Conservation (phyloP, 176 grass and related monocot species). For the Echinochloa phyllopogon region DNA sequence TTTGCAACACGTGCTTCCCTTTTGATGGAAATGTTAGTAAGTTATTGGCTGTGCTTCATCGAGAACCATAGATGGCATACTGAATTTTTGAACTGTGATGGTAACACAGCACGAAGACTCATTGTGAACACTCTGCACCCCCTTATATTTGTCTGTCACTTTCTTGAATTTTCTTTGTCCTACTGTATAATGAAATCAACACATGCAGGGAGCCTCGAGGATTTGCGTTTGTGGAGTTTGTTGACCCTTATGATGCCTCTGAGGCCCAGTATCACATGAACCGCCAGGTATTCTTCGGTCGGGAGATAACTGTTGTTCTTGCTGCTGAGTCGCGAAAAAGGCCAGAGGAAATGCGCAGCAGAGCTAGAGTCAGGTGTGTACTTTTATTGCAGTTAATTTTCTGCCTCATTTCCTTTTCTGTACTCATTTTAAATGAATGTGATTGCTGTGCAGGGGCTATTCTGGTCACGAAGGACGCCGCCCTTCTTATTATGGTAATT, state of each 20-base stretch:
- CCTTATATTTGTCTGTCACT: slow-evolving; percentile 35
- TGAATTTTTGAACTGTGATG: slow-evolving; percentile 53
- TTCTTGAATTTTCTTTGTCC: slow-evolving; percentile 8
- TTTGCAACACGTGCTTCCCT: slow-evolving; percentile 61
- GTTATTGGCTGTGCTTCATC: slow-evolving; percentile 62
- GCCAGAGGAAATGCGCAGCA: slow-evolving; percentile 89
- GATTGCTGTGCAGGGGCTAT: slow-evolving; percentile 63
- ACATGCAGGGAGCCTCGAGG: slow-evolving; percentile 81
- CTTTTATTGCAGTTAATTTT: slow-evolving; percentile 10
- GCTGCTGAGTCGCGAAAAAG: slow-evolving; percentile 91
- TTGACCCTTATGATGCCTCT: slow-evolving; percentile 84
- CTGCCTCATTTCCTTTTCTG: slow-evolving; percentile 1
- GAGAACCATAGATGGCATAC: slow-evolving; percentile 52
- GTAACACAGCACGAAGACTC: slow-evolving; percentile 45
- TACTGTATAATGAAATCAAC: slow-evolving; percentile 18
- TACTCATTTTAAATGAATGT: slow-evolving; percentile 31
- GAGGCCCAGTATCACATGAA: slow-evolving; percentile 99
- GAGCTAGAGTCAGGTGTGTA: slow-evolving; percentile 67
- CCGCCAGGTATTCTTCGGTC: slow-evolving; percentile 79
- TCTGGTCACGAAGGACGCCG: slow-evolving; percentile 79
- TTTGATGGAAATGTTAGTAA: slow-evolving; percentile 72
- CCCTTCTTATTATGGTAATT: slow-evolving; percentile 75
- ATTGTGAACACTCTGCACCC: slow-evolving; percentile 31
- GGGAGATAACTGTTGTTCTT: slow-evolving; percentile 96
- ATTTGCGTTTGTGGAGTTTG: slow-evolving; percentile 94